phyloP scores from a whole-genome alignment of 192 early-diverging fungal genomes.

The Backusella tuberculispora region DNA sequence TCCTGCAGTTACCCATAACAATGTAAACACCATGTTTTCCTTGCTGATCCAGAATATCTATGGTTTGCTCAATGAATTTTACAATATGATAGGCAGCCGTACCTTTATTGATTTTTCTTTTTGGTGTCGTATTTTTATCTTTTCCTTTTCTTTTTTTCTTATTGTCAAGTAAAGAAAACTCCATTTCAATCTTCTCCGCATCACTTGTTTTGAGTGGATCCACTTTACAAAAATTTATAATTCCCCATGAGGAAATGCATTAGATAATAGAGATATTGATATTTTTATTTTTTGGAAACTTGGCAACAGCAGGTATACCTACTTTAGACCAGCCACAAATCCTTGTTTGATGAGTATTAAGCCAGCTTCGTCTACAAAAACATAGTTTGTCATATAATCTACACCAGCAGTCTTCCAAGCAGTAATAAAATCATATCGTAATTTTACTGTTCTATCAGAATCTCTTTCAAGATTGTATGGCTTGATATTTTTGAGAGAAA shows the following conservation, averaged over 20 bases:
- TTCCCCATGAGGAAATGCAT: not conserved
- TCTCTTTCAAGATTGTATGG: constrained; percentile 2
- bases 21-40: not conserved
- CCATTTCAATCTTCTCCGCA: not conserved
- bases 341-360: not conserved
- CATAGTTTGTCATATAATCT: not conserved
- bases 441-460: not conserved
- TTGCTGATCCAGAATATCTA: no score
- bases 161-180: not conserved
- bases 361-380: not conserved
- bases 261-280: not conserved
- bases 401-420: not conserved
- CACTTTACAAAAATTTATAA: not conserved
- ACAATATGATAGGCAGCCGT: not conserved
- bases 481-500: not conserved
- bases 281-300: not conserved
- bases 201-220: not conserved
- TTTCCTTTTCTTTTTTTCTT: not conserved
- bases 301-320: not conserved
- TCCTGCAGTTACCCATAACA: not conserved
- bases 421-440: not conserved
- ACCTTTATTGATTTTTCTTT: not conserved
- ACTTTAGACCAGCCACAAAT: not conserved
- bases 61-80: not conserved
- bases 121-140: not conserved